Evolutionary conservation across 2,329 filamentous ascomycete genomes (phyloP).

Genomic region (Coniochaeta pulveracea): DNA sequence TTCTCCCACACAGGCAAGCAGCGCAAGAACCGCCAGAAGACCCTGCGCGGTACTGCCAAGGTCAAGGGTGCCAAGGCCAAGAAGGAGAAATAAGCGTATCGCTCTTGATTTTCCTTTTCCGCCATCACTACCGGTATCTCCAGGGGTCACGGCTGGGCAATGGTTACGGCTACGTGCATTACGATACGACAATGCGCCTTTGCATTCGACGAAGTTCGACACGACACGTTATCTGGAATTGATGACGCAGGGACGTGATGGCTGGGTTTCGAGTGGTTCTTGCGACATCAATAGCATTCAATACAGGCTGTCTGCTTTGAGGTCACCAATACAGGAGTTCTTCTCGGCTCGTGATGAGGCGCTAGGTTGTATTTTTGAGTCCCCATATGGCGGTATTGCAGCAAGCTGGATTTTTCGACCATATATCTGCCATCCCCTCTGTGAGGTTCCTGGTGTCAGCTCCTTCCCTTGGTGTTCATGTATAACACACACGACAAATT

Average conservation of each 20-base stretch:
- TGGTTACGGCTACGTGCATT: constrained; percentile 24
- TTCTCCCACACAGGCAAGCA: constrained; percentile 72
- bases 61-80: constrained; percentile 89
- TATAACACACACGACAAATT: too few species aligned
- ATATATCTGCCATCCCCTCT: too few species aligned
- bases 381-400: too few species aligned
- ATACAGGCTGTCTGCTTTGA: constrained; percentile 18
- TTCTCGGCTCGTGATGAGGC: background rate
- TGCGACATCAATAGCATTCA: constrained; percentile 22
- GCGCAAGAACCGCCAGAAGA: constrained; percentile 99
- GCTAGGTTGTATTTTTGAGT: too few species aligned
- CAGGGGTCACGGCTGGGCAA: constrained; percentile 17
- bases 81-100: constrained; percentile 74
- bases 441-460: too few species aligned
- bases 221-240: constrained; percentile 12
- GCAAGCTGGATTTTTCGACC: too few species aligned
- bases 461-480: too few species aligned
- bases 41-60: constrained; percentile 95
- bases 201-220: constrained; percentile 11
- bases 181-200: constrained; percentile 16
- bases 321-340: background rate
- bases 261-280: constrained; percentile 21
- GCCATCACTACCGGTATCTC: constrained; percentile 9
- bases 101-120: constrained; percentile 12
- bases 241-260: constrained; percentile 18